Evolutionary conservation across 495 filamentous ascomycete genomes (phyloP).

Genomic region (Penicillium chermesinum): DNA sequence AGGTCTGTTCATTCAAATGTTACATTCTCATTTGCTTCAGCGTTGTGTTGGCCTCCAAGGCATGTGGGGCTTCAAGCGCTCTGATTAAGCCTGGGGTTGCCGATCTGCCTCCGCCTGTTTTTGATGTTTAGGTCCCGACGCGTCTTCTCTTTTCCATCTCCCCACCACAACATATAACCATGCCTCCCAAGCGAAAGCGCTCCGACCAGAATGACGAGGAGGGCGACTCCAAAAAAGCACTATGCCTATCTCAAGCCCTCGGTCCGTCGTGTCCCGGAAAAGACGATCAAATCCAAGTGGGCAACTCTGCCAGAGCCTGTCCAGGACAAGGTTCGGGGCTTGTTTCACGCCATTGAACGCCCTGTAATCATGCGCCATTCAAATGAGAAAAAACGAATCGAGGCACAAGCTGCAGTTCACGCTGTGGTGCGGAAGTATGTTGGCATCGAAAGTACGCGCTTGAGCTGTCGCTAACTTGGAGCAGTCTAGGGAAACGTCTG

Average conservation of each 20-base stretch:
- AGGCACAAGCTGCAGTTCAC: conserved; percentile 50
- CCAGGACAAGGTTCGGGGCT: conserved; percentile 47
- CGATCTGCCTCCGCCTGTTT: neutral
- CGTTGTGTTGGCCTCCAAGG: neutral
- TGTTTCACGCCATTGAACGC: conserved; percentile 50
- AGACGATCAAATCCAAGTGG: conserved; percentile 56
- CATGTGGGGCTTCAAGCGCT: neutral
- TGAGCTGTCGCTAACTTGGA: neutral
- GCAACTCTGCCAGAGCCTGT: conserved; percentile 46
- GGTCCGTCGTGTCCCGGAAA: conserved; percentile 49
- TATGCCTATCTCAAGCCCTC: conserved; percentile 46
- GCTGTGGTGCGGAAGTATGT: conserved; percentile 44
- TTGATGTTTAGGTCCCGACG: conserved; percentile 11
- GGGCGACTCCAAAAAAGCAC: conserved; percentile 23
- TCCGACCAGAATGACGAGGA: conserved; percentile 17
- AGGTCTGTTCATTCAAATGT: no score
- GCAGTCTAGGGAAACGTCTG: conserved; percentile 44
- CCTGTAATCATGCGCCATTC: conserved; percentile 50
- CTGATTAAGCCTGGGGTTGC: neutral
- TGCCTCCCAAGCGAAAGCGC: conserved; percentile 39
- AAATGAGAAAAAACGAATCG: conserved; percentile 51
- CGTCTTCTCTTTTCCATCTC: conserved; percentile 4
- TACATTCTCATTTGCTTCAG: no score
- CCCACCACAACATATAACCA: conserved; percentile 4
- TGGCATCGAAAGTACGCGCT: neutral